Base-by-base conservation (phyloP, 2,329 filamentous ascomycete species). In the Calonectria ilicicola region DNA sequence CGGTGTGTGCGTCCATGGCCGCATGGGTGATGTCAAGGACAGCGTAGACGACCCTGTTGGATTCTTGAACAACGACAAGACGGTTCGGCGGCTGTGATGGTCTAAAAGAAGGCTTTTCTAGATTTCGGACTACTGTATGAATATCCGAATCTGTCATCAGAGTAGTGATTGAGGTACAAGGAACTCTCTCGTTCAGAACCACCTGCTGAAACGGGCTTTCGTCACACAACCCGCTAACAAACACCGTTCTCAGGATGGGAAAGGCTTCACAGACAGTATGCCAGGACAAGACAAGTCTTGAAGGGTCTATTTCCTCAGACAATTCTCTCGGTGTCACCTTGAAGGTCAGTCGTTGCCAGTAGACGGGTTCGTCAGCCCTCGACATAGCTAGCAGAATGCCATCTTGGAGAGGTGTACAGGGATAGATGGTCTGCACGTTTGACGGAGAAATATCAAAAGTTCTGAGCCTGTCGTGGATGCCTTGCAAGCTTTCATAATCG, bases 171-270 rank as follows among this genome's bases (percentile, higher is more conserved):
- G 53, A 42, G 35, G 35, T 19, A 23, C 32, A 40, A 38, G 32
- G 53, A 38, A 38, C 32, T 38, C 32, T 60, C 21, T 60, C 53
- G 32, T 60, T 60, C 53, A 60, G 53, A 60, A 60, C 32, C 35
- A 60, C 29, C 53, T 60, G 53, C 21, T 60, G 53, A 60, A 60
- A 60, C n/a, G 53, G 29, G 32, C 53, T 60, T 38, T 60, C 53
- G 53, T 60, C 53, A 60, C 53, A 40, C n/a, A 60, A 32, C 32
- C 53, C 53, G 35, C 53, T 60, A 23, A 38, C 35, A 42, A 60
- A 60, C 53, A 60, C 53, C 53, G 53, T 60, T 60, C 53, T 60
- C 53, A 60, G 53, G 32, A 60, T 60, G 53, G 53, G 53, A 60
- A 38, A 60, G 53, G 53, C 53, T 60, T 60, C 53, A 60, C 53